These are phyloP conservation scores for Apiotrichum sp. DNA, from an alignment of 1,284 basidiomycete species.

Conservation along the genomic window DNA sequence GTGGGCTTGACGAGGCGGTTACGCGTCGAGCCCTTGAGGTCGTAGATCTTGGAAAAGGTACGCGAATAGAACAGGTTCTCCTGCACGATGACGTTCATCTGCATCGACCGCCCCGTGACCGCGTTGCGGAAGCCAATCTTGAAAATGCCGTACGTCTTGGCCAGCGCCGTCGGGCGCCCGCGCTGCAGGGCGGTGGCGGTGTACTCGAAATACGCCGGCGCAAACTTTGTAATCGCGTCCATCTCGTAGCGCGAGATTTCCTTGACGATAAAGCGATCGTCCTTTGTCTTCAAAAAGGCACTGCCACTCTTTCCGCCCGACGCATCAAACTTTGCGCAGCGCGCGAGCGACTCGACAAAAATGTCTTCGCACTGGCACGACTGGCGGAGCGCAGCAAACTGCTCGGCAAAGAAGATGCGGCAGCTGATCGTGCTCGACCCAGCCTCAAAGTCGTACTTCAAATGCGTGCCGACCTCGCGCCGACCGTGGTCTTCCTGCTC, in stretches of 20 bases:
- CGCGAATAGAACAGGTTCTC: constrained; percentile 95
- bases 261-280: constrained; percentile 97
- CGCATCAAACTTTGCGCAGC: constrained; percentile 95
- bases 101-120: constrained; percentile 66
- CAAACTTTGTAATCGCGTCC: constrained; percentile 93
- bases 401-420: constrained; percentile 91
- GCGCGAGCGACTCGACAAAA: constrained; percentile 85
- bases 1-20: constrained; percentile 88
- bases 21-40: constrained; percentile 85
- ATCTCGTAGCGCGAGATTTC: constrained; percentile 88
- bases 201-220: constrained; percentile 95
- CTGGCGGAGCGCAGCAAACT: constrained; percentile 88
- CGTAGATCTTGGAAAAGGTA: constrained; percentile 87
- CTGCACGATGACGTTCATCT: constrained; percentile 96
- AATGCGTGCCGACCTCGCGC: constrained; percentile 38
- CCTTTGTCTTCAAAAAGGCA: constrained; percentile 91
- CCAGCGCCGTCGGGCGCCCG: constrained; percentile 87
- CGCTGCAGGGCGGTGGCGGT: constrained; percentile 68
- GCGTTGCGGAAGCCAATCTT: constrained; percentile 88
- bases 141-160: constrained; percentile 97
- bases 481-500: constrained; percentile 32
- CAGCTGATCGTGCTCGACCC: constrained; percentile 91
- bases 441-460: constrained; percentile 68
- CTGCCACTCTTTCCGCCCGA: constrained; percentile 95
- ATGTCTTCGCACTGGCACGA: constrained; percentile 90